phyloP scores from a whole-genome alignment of 2,329 filamentous ascomycete species.

The Sporothrix inflata region DNA sequence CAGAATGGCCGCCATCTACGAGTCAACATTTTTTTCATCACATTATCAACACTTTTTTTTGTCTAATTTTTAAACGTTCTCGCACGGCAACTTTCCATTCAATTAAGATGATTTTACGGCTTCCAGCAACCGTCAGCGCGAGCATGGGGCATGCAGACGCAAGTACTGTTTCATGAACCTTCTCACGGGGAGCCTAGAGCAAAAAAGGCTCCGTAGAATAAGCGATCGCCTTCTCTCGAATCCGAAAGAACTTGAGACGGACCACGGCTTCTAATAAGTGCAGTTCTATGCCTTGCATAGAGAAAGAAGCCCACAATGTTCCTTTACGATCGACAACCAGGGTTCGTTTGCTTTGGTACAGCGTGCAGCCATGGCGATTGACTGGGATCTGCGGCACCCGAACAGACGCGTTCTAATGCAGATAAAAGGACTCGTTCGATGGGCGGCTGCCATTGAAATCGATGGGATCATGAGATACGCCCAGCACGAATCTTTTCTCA shows the following conservation, averaged over 20 bases:
- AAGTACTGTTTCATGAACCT: background rate
- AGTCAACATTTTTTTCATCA: background rate
- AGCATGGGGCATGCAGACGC: background rate
- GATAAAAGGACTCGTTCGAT: background rate
- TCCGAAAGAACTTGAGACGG: background rate
- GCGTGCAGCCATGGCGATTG: conserved; percentile 3
- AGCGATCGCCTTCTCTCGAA: background rate
- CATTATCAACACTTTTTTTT: background rate
- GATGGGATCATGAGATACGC: background rate
- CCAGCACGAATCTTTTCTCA: background rate
- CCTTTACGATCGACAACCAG: conserved; percentile 1
- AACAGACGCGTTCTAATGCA: conserved; percentile 9
- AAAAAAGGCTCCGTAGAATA: background rate
- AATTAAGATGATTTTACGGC: no score
- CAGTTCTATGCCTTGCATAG: background rate
- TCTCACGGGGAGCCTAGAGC: background rate
- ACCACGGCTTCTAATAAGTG: background rate
- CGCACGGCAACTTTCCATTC: background rate
- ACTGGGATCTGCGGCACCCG: conserved; percentile 24
- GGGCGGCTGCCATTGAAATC: background rate
- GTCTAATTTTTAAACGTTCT: no score
- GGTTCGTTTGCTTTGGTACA: background rate
- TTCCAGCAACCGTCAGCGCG: background rate
- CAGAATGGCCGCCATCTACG: background rate
- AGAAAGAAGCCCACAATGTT: background rate